Conservation (phyloP, 2,329 filamentous ascomycete genomes). For the Diaporthe velutina region DNA sequence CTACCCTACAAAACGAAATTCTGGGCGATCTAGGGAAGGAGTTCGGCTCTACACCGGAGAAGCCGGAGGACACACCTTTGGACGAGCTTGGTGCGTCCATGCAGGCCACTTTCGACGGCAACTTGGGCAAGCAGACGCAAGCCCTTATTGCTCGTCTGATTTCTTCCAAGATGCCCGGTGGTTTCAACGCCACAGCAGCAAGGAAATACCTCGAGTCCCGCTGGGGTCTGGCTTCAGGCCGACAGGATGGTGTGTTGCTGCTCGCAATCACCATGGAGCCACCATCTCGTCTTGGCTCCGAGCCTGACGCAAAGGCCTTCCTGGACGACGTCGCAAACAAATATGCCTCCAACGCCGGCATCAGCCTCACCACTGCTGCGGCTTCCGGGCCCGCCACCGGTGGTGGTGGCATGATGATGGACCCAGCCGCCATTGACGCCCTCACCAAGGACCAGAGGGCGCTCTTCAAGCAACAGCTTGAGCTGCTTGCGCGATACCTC, state of each 20-base stretch:
- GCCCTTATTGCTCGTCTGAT: constrained; percentile 94
- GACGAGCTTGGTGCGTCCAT: constrained; percentile 96
- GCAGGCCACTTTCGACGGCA: constrained; percentile 99
- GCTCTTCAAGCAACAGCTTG: constrained; percentile 98
- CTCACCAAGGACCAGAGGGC: constrained; percentile 96
- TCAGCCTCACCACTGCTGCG: constrained; percentile 83
- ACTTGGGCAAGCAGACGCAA: constrained; percentile 95
- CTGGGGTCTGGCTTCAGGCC: constrained; percentile 88
- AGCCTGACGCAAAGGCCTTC: constrained; percentile 92
- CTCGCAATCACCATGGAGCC: constrained; percentile 95
- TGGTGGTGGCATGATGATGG: constrained; percentile 98
- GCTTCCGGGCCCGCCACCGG: constrained; percentile 80
- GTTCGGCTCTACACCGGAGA: constrained; percentile 97
- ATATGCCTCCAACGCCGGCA: constrained; percentile 85
- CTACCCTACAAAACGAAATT: constrained; percentile 98
- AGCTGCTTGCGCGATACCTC: constrained; percentile 93
- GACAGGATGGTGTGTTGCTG: constrained; percentile 91
- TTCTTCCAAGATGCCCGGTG: constrained; percentile 99
- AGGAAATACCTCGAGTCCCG: constrained; percentile 95
- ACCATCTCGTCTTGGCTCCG: constrained; percentile 86
- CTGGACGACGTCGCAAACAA: constrained; percentile 90
- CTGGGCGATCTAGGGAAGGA: constrained; percentile 98
- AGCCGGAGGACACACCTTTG: constrained; percentile 96
- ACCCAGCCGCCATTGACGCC: constrained; percentile 95
- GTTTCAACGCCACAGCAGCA: constrained; percentile 97